phyloP scores from a whole-genome alignment of 2,329 filamentous ascomycete genomes.

The Aspergillus transmontanensis region DNA sequence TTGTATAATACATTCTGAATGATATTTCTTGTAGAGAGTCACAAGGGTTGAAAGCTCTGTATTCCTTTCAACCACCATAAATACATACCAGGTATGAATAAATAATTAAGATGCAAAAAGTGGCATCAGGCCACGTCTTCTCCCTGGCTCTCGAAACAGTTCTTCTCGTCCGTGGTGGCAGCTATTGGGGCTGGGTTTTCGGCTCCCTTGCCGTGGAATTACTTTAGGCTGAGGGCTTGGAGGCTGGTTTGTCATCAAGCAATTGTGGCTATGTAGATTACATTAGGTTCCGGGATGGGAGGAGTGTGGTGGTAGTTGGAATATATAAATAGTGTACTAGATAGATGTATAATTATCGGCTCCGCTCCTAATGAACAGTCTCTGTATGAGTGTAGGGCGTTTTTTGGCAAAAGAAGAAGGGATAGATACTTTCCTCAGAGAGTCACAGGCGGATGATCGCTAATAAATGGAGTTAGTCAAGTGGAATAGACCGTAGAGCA shows the following conservation, averaged over 20 bases:
- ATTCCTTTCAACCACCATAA: not conserved
- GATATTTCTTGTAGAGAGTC: too few species aligned
- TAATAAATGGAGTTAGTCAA: not conserved
- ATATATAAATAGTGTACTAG: not conserved
- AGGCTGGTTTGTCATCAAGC: conserved; percentile 41
- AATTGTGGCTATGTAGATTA: conserved; percentile 1
- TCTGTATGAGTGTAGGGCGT: not conserved
- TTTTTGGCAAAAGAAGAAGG: not conserved
- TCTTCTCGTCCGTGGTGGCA: conserved; percentile 50
- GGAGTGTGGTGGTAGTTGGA: not conserved
- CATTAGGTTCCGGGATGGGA: not conserved
- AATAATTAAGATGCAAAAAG: conserved; percentile 33
- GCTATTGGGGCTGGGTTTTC: conserved; percentile 37
- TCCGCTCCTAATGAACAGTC: not conserved
- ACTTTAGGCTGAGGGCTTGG: conserved; percentile 51
- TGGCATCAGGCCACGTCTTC: conserved; percentile 55
- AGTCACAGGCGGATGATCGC: not conserved
- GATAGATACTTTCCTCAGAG: not conserved
- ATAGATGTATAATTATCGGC: not conserved
- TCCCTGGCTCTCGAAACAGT: conserved; percentile 58
- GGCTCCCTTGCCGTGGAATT: conserved; percentile 58
- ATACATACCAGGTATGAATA: conserved; percentile 6
- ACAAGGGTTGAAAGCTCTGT: too few species aligned
- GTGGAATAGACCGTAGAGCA: not conserved
- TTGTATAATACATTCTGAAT: conserved; percentile 18